These are phyloP conservation scores for Termitomyces sp. DNA, from an alignment of 768 basidiomycete genomes.

Conservation along the genomic window DNA sequence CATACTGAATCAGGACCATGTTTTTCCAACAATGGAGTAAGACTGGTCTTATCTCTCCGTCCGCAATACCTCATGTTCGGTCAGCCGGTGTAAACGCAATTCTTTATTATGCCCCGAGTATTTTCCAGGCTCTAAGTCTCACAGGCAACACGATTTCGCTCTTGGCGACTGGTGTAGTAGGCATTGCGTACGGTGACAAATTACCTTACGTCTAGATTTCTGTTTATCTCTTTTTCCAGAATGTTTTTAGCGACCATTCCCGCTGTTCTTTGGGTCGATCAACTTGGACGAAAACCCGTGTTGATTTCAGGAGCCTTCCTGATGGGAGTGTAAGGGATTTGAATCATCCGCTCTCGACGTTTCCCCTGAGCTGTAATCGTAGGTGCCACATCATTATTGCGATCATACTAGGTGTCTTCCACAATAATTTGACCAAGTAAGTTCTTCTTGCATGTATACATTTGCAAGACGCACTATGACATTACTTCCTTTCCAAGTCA, in stretches of 20 bases:
- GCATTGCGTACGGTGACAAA: slow-evolving; percentile 53
- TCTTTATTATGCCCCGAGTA: slow-evolving; percentile 71
- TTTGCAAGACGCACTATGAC: slow-evolving; percentile 1
- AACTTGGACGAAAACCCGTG: slow-evolving; percentile 70
- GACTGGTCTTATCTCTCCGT: slow-evolving; percentile 3
- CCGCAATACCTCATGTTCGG: background rate
- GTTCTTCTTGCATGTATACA: slow-evolving; percentile 13
- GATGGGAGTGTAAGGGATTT: slow-evolving; percentile 52
- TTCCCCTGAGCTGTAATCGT: background rate
- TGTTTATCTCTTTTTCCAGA: slow-evolving; percentile 21
- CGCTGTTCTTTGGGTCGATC: slow-evolving; percentile 78
- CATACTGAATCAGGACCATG: slow-evolving; percentile 43
- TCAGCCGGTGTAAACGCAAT: slow-evolving; percentile 64
- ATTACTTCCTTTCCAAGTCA: slow-evolving; percentile 18
- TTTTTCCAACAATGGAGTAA: slow-evolving; percentile 80
- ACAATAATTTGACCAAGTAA: slow-evolving; percentile 46
- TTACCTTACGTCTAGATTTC: background rate
- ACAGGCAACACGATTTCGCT: slow-evolving; percentile 53
- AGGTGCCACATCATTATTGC: slow-evolving; percentile 71
- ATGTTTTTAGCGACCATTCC: slow-evolving; percentile 79
- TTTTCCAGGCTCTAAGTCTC: slow-evolving; percentile 58
- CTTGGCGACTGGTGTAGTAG: slow-evolving; percentile 64
- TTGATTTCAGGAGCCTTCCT: slow-evolving; percentile 68
- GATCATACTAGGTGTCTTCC: slow-evolving; percentile 54
- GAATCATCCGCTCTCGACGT: slow-evolving; percentile 3